phyloP scores from a whole-genome alignment of 495 filamentous ascomycete species.

The Penicillium silybi region DNA sequence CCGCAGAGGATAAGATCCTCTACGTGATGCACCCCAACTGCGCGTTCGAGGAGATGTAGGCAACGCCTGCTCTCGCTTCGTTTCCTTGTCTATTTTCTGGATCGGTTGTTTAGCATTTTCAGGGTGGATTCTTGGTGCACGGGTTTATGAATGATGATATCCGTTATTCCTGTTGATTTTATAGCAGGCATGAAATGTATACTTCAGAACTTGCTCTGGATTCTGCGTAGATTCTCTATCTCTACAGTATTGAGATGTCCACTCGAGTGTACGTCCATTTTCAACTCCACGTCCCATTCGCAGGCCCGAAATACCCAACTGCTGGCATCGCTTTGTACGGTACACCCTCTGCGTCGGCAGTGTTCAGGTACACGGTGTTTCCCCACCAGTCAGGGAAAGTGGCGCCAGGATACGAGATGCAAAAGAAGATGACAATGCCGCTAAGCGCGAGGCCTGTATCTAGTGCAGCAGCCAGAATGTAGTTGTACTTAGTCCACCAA shows the following conservation, averaged over 20 bases:
- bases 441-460: conserved; percentile 31
- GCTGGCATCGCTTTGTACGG: conserved; percentile 39
- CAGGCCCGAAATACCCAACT: conserved; percentile 42
- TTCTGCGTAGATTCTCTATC: not conserved
- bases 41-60: conserved; percentile 65
- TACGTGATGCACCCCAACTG: conserved; percentile 97
- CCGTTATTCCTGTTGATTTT: conserved; percentile 20
- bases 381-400: conserved; percentile 39
- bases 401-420: conserved; percentile 34
- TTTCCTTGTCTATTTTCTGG: conserved; percentile 15
- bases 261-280: not conserved
- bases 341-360: conserved; percentile 40
- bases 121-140: conserved; percentile 24
- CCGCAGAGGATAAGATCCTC: conserved; percentile 52
- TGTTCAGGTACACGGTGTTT: conserved; percentile 44
- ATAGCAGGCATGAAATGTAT: conserved; percentile 14
- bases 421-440: conserved; percentile 35
- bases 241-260: not conserved
- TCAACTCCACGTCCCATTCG: conserved; percentile 42
- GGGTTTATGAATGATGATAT: conserved; percentile 34
- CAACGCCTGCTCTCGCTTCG: not conserved
- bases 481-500: conserved; percentile 41
- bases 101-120: conserved; percentile 23
- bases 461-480: conserved; percentile 29
- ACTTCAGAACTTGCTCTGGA: not conserved